Conservation (phyloP, 2,329 filamentous ascomycete species). For the Neurospora sp. region DNA sequence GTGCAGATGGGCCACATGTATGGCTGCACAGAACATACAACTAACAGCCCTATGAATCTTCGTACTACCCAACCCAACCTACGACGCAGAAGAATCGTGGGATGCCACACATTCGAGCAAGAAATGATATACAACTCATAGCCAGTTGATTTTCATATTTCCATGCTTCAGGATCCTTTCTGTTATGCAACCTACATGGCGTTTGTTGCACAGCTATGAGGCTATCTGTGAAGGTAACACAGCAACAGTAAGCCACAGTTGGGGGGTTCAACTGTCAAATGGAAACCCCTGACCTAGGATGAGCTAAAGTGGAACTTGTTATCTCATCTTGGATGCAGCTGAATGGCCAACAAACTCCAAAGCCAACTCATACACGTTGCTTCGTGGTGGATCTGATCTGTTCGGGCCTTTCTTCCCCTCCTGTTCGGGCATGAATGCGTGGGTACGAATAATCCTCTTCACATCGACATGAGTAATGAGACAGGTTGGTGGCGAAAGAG, state of each 20-base stretch:
- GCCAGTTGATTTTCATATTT: background rate
- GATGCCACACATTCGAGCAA: background rate
- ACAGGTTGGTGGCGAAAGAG: background rate
- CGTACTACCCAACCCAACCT: background rate
- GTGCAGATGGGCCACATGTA: background rate
- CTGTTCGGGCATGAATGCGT: background rate
- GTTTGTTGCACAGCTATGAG: background rate
- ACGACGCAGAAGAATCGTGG: background rate
- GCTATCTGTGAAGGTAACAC: background rate
- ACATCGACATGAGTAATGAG: background rate
- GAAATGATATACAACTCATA: background rate
- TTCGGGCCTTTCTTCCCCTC: background rate
- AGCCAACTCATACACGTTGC: background rate
- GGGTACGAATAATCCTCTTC: background rate
- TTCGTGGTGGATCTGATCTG: background rate
- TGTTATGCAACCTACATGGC: background rate
- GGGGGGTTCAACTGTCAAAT: background rate
- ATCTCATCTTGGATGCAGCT: background rate
- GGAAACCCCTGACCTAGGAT: background rate
- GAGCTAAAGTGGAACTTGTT: background rate
- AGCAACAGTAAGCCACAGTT: background rate
- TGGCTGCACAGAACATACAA: background rate
- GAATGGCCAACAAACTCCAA: background rate
- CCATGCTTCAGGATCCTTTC: background rate
- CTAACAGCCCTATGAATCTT: background rate